Base-by-base conservation (phyloP, 768 basidiomycete species). In the Epithele typhae region DNA sequence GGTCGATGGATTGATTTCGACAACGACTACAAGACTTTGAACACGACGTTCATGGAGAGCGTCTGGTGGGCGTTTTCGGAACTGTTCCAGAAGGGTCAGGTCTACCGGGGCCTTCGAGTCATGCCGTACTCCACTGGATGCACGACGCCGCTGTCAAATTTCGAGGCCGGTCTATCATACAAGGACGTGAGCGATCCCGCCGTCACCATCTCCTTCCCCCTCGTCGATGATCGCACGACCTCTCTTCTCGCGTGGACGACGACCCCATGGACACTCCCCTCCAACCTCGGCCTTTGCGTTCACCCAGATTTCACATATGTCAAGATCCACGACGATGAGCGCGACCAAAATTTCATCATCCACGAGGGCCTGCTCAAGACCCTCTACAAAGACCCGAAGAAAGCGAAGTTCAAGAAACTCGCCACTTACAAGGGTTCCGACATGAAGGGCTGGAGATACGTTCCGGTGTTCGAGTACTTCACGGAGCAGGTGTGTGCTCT, bases 1-100 rank as follows among this genome's bases (percentile, higher is more conserved):
- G 96, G 95, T 25, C 83, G 96, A 53, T 99, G 96, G 96, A 98
- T 99, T 69, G 96, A 99, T 68, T 99, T 99, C 58, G 96, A 99
- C 67, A 90, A 97, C 58, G 96, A 97, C 59, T 99, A 99, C 75
- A 98, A 97, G 74, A 99, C 96, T 14, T 77, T 98, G 52, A 92
- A 98, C 59, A 67, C 82, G 6, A 71, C 82, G 8, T 99, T 90
- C 66, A 98, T 99, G 96, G 96, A 99, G 73, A 85, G 83, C 38
- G 91, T 96, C 10, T 99, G 96, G 96, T 99, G 96, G 96, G 96
- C 91, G 8, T 99, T 99, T 67, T 74, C 81, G 43, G 83, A 93
- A 63, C 77, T 99, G n/a, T 95, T 84, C 77, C 81, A 92, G 61
- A 95, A 92, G 65, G 82, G 76, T 5, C 68, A 93, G 69, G 93